Percentiles rank a stretch among this genome's conserved stretches.
These are phyloP conservation scores for Euphorbia schlechtendalii DNA, from an alignment of 441 rosid species.

Conservation along the genomic window DNA sequence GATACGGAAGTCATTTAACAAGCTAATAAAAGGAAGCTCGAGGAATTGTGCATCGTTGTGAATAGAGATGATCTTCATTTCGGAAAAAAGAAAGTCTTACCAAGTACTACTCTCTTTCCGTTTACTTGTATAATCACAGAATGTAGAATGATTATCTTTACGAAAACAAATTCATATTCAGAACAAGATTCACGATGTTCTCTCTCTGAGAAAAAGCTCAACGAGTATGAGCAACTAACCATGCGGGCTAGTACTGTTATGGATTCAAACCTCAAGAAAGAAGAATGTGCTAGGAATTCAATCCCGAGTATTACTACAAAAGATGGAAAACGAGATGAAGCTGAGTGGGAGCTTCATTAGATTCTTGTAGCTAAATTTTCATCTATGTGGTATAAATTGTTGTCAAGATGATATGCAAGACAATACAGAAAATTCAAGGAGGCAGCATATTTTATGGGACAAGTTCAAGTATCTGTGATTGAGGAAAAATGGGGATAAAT, in stretches of 20 bases:
- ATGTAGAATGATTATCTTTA: too few species aligned
- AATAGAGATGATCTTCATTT: constrained; percentile 41
- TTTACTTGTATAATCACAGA: too few species aligned
- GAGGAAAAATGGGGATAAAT: too few species aligned
- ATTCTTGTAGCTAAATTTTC: too few species aligned
- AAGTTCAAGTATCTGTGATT: too few species aligned
- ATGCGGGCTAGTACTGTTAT: constrained; percentile 24
- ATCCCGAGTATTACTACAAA: not conserved
- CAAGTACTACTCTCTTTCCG: too few species aligned
- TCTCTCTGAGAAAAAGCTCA: constrained; percentile 52
- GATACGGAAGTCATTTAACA: constrained; percentile 27
- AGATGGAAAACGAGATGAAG: constrained; percentile 13
- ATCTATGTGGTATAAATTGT: too few species aligned
- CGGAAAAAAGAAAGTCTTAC: constrained; percentile 44
- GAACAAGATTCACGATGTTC: constrained; percentile 52
- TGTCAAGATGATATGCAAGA: too few species aligned
- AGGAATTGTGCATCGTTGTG: constrained; percentile 61
- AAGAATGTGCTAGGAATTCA: not conserved
- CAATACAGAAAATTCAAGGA: too few species aligned
- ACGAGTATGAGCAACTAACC: constrained; percentile 57
- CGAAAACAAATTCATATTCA: constrained; percentile 12
- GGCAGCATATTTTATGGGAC: too few species aligned
- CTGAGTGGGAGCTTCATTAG: constrained; percentile 25
- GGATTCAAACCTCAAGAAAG: constrained; percentile 16
- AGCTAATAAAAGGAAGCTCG: constrained; percentile 32